Base-by-base conservation (phyloP, 1,139 yeast species). In the Yamadazyma aaseri region DNA sequence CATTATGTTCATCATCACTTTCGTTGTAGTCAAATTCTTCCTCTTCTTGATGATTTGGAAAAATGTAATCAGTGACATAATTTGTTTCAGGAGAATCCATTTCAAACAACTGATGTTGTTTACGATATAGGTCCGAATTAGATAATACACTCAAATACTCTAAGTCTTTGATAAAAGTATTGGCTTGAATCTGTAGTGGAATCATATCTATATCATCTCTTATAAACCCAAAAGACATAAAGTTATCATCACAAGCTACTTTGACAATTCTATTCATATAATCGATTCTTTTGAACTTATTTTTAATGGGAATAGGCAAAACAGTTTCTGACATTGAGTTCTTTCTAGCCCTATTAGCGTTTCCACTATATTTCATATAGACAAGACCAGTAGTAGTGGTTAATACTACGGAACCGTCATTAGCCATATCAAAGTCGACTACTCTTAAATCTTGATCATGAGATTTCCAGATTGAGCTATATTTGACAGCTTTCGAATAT, bases 351-450 rank as follows among this genome's bases (percentile, higher is more conserved):
- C 44, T 53, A 16, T 32, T 31, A 15, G 17, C 20, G 6, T 13
- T 32, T 6, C 33, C 34, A 6, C 38, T 32, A 5, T 53, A 38
- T 31, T 59, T 63, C 17, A 61, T 40, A 41, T 68, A 86, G 0
- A 77, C 85, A 8, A 81, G 70, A 0, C 96, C 96, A 36, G 78
- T 76, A 23, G 68, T 58, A 0, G 94, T 83, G 42, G 86, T 76
- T 1, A 87, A 55, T 1, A 86, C 63, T 1, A 86, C 56, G 0
- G 86, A 77, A 0, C 95, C 95, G 49, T 82, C 86, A 17, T 60
- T 65, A 1, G 85, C 75, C 28, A 82, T 71, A 51, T 80, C 92
- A 26, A 84, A 73, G 56, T 86, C 95, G 2, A 68, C 58, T 1
- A 64, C 67, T 40, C 65, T 58, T 65, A 77, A 60, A 39, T 73